Base-by-base conservation (phyloP, 1,139 yeast species). In the Arxiozyma heterogenica region DNA sequence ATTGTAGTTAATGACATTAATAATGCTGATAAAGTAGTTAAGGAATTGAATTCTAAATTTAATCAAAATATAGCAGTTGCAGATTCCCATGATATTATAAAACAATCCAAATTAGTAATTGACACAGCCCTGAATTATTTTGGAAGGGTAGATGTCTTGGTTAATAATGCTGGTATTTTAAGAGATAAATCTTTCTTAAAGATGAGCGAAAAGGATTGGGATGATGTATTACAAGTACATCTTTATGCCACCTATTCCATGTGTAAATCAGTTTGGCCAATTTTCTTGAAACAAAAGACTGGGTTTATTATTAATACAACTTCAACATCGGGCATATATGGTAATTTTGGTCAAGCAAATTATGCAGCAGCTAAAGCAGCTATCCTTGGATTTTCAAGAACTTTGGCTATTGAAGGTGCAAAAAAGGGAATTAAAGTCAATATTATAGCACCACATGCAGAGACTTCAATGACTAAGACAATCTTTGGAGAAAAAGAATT, bases 301-400 rank as follows among this genome's bases (percentile, higher is more conserved):
- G 98, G 98, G 65, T 79, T 84, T 63, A 84, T 93, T 58, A 79
- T 93, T 64, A 93, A 93, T 73, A 87, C 95, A 51, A 79, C 97
- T 44, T 89, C 97, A 25, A 93, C 98, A 30, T 90, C 97, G 17
- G 98, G 98, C 65, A 89, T 93, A 64, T 93, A 93, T 71, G 98
- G 98, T 64, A 89, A 87, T 76, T 93, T 93, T 73, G 98, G 98
- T 53, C 98, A 93, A 75, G 87, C 97, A 57, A 93, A 93, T 76
- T 93, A 93, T 71, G 83, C 96, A 41, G 82, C 97, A 51, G 97
- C 98, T 52, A 93, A 93, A 75, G 82, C 87, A 56, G 98, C 91
- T 39, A 83, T 93, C 59, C 73, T 90, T 53, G 96, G 96, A 41
- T 80, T 93, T 64, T 78, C 96, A 41, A 83, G 81, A 71, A 86